phyloP scores from a whole-genome alignment of 2,329 filamentous ascomycete species.

The Chaetomiaceae sp. region DNA sequence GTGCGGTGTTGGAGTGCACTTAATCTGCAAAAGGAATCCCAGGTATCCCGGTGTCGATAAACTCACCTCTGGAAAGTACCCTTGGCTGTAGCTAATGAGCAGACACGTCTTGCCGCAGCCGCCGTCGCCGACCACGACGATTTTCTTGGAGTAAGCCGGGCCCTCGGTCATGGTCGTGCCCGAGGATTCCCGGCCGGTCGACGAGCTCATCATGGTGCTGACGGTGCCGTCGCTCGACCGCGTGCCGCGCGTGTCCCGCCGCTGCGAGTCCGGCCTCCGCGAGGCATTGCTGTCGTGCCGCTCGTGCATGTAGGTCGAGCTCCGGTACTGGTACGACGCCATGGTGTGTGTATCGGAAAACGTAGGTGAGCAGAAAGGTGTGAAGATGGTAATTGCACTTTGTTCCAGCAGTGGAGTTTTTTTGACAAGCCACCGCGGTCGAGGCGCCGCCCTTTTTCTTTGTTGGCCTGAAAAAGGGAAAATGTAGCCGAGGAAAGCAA shows the following conservation, averaged over 20 bases:
- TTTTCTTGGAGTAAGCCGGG: slow-evolving; percentile 95
- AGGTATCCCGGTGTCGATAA: no score
- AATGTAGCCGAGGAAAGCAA: neutral
- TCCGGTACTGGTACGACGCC: slow-evolving; percentile 50
- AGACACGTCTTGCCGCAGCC: slow-evolving; percentile 98
- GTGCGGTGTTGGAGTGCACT: no score
- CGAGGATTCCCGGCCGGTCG: slow-evolving; percentile 66
- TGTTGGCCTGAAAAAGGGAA: slow-evolving; percentile 4
- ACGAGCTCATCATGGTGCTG: slow-evolving; percentile 76
- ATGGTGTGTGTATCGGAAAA: slow-evolving; percentile 30
- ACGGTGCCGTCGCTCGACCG: slow-evolving; percentile 85
- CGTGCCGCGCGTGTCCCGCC: slow-evolving; percentile 45
- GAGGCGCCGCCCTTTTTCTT: neutral
- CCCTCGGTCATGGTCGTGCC: slow-evolving; percentile 84
- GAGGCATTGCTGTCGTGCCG: slow-evolving; percentile 36
- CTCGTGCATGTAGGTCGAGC: slow-evolving; percentile 45
- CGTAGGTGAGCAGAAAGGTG: neutral
- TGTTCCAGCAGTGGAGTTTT: slow-evolving; percentile 7
- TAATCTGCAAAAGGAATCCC: no score
- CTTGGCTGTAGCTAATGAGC: slow-evolving; percentile 97
- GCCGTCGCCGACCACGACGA: slow-evolving; percentile 96
- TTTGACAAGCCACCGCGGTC: slow-evolving; percentile 5
- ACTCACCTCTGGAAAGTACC: slow-evolving; percentile 94
- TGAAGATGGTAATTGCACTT: neutral
- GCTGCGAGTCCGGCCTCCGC: slow-evolving; percentile 32